These are phyloP conservation scores for Pseudopyricularia cyperi DNA, from an alignment of 2,329 filamentous ascomycete genomes.

Conservation along the genomic window DNA sequence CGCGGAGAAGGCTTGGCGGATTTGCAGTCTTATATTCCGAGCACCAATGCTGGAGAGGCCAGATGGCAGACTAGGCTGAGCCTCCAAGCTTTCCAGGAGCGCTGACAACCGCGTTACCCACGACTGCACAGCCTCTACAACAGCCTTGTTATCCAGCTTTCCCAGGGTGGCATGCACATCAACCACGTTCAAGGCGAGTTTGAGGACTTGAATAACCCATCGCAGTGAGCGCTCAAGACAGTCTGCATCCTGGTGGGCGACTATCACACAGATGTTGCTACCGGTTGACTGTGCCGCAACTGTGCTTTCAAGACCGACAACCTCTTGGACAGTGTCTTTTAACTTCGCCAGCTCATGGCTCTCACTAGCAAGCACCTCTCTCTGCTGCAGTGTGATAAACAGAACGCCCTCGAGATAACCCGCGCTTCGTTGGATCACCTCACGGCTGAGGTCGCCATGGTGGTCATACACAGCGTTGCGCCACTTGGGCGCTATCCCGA, in stretches of 20 bases:
- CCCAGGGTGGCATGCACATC: constrained; percentile 56
- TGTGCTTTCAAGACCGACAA: constrained; percentile 5
- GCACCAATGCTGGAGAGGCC: constrained; percentile 31
- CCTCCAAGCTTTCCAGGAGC: constrained; percentile 26
- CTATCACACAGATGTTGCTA: not conserved
- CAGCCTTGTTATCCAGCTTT: constrained; percentile 28
- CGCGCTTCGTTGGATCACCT: constrained; percentile 66
- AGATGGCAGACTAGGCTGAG: constrained; percentile 34
- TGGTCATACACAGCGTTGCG: constrained; percentile 59
- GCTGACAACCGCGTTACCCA: constrained; percentile 36
- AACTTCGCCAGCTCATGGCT: not conserved
- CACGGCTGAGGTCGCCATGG: constrained; percentile 70
- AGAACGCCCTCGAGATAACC: constrained; percentile 82
- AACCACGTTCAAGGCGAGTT: constrained; percentile 47
- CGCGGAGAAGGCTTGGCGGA: constrained; percentile 21
- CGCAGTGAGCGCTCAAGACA: constrained; percentile 17
- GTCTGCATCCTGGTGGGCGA: constrained; percentile 2
- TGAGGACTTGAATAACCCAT: constrained; percentile 62
- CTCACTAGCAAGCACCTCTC: constrained; percentile 28
- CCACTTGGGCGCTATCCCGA: constrained; percentile 59
- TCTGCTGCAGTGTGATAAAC: constrained; percentile 48
- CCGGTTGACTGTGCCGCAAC: not conserved
- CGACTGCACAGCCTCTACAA: constrained; percentile 30
- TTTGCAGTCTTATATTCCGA: constrained; percentile 17
- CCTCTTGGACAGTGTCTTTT: not conserved